Evolutionary conservation across 371 early-diverging fungal species (phyloP).

Genomic region (Apophysomyces trapeziformis): DNA sequence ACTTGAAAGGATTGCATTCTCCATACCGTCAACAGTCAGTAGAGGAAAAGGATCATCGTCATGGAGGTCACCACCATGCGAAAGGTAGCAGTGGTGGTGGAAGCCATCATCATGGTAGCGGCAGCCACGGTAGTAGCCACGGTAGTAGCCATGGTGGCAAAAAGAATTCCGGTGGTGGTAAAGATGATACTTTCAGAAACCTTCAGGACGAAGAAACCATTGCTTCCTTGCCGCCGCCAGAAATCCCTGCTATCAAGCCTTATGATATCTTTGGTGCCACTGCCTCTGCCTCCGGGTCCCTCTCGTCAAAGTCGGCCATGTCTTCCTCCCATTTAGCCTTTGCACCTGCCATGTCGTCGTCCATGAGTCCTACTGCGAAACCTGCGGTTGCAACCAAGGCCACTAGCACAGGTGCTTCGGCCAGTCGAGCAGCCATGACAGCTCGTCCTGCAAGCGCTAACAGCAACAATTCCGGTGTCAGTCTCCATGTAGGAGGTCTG

Average conservation of each 20-base stretch:
- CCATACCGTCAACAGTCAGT: background rate
- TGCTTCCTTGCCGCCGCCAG: slow-evolving; percentile 9
- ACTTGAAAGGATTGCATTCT: too few relatives aligned
- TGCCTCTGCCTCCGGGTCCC: slow-evolving; percentile 14
- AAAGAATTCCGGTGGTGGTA: background rate
- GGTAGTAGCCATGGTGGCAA: background rate
- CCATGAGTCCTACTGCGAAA: background rate
- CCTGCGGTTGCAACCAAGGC: slow-evolving; percentile 11
- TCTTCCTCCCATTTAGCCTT: slow-evolving; percentile 9
- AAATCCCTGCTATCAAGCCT: slow-evolving; percentile 13
- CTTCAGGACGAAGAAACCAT: background rate
- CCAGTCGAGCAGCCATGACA: slow-evolving; percentile 2
- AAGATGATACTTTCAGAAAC: slow-evolving; percentile 6
- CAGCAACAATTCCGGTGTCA: slow-evolving; percentile 5
- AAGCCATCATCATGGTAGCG: background rate
- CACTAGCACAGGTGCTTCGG: background rate
- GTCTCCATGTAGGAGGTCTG: slow-evolving; percentile 20
- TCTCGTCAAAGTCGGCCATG: background rate
- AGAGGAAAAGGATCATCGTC: background rate
- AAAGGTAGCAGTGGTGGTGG: background rate
- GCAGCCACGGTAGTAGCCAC: background rate
- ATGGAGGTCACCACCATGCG: background rate
- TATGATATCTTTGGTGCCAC: slow-evolving; percentile 13
- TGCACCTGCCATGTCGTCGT: slow-evolving; percentile 9
- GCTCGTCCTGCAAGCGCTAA: slow-evolving; percentile 2